Conservation (phyloP, 352 stramenopile genomes). For the Pythium biforme region DNA sequence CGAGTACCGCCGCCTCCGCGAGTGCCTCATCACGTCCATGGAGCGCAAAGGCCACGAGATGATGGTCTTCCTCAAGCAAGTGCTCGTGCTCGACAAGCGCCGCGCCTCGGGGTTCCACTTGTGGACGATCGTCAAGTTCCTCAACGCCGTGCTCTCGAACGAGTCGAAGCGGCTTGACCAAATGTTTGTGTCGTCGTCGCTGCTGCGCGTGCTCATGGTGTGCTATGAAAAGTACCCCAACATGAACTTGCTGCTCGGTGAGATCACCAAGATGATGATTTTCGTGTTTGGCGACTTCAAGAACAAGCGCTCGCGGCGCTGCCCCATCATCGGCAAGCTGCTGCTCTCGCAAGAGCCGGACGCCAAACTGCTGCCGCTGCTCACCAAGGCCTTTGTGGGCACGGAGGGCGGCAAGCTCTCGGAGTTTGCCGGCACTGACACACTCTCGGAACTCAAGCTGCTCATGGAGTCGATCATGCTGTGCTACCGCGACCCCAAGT, state of each 20-base stretch:
- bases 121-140: constrained; percentile 71
- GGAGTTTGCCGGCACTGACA: constrained; percentile 54
- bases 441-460: constrained; percentile 78
- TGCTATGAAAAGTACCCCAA: constrained; percentile 85
- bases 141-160: constrained; percentile 71
- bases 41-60: constrained; percentile 77
- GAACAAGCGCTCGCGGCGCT: constrained; percentile 78
- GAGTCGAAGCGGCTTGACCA: constrained; percentile 81
- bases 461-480: constrained; percentile 76
- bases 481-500: constrained; percentile 75
- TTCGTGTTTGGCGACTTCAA: constrained; percentile 88
- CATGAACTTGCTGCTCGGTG: constrained; percentile 70
- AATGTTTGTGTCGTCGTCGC: constrained; percentile 77
- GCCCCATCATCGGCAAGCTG: constrained; percentile 73
- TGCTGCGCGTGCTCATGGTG: constrained; percentile 65
- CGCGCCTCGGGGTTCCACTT: constrained; percentile 70
- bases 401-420: constrained; percentile 36
- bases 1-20: constrained; percentile 73
- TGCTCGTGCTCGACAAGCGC: constrained; percentile 62
- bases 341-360: constrained; percentile 53
- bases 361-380: constrained; percentile 51
- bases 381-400: constrained; percentile 61
- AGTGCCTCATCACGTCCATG: constrained; percentile 82
- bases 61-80: constrained; percentile 81
- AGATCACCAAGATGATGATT: constrained; percentile 85